Evolutionary conservation across 805 yeast species (phyloP).

Genomic region (Zygosaccharomyces lentus): DNA sequence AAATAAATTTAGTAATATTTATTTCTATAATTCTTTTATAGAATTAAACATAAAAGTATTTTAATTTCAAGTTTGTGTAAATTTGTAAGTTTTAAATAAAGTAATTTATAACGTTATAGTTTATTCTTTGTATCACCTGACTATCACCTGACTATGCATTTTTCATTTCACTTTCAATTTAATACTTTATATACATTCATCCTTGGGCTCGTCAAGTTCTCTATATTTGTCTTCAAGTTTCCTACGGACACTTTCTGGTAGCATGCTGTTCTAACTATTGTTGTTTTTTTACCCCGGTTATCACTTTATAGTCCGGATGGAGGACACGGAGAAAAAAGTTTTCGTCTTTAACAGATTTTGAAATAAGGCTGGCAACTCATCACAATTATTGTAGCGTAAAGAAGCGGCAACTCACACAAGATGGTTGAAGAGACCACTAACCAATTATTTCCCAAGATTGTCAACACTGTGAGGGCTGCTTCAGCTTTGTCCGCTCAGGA

Average conservation of each 20-base stretch:
- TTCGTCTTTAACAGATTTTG: background rate
- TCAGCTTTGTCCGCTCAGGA: constrained; percentile 74
- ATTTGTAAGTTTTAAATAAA: no score
- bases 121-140: no score
- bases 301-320: background rate
- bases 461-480: constrained; percentile 54
- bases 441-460: constrained; percentile 9
- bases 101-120: no score
- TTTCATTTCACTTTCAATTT: no score
- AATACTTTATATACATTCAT: no score
- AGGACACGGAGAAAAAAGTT: background rate
- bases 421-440: constrained; percentile 1
- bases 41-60: background rate
- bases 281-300: background rate
- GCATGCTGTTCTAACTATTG: no score
- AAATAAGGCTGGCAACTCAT: background rate
- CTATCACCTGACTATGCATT: no score
- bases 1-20: background rate
- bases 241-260: no score
- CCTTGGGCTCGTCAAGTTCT: background rate
- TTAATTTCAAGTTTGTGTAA: background rate
- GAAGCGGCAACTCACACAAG: background rate
- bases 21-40: background rate
- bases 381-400: background rate
- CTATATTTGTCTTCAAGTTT: background rate